Evolutionary conservation across 768 basidiomycete species (phyloP).

Genomic region (Leucocoprinus sp.): DNA sequence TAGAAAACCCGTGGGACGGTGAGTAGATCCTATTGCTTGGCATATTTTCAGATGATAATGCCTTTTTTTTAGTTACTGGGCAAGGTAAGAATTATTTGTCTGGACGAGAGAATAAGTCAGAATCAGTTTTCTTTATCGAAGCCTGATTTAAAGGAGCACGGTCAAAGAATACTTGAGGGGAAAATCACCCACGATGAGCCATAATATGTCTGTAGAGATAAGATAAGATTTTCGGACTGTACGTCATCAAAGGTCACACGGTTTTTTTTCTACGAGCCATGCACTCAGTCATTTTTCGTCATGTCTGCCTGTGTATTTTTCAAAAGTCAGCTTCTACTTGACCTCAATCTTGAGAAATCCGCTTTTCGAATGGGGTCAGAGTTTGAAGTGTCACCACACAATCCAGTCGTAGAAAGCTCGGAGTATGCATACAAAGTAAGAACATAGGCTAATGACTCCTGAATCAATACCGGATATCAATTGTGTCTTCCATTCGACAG

Average conservation of each 20-base stretch:
- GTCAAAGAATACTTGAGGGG: slow-evolving; percentile 45
- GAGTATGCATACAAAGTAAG: slow-evolving; percentile 50
- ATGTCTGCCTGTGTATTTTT: not conserved
- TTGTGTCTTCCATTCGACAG: slow-evolving; percentile 27
- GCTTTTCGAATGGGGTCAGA: slow-evolving; percentile 16
- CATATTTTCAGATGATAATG: not conserved
- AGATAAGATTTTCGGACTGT: slow-evolving; percentile 16
- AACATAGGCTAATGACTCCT: slow-evolving; percentile 2
- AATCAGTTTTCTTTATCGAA: slow-evolving; percentile 11
- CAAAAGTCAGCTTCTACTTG: not conserved
- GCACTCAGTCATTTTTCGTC: slow-evolving; percentile 1
- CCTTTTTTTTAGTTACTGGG: slow-evolving; percentile 24
- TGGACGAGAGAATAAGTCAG: not conserved
- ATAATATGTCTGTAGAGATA: slow-evolving; percentile 16
- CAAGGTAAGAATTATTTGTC: slow-evolving; percentile 18
- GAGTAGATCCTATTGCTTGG: slow-evolving; percentile 12
- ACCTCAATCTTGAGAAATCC: slow-evolving; percentile 20
- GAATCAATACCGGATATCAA: no score
- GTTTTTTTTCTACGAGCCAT: no score
- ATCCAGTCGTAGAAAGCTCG: slow-evolving; percentile 54
- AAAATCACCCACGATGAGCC: slow-evolving; percentile 26
- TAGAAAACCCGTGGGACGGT: slow-evolving; percentile 40
- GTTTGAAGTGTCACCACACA: slow-evolving; percentile 21
- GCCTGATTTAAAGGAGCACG: slow-evolving; percentile 42
- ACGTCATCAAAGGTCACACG: slow-evolving; percentile 2